Percentiles rank a stretch among this genome's conserved stretches.
Conservation (phyloP, 176 grass and related monocot genomes). For the Musa acuminata region DNA sequence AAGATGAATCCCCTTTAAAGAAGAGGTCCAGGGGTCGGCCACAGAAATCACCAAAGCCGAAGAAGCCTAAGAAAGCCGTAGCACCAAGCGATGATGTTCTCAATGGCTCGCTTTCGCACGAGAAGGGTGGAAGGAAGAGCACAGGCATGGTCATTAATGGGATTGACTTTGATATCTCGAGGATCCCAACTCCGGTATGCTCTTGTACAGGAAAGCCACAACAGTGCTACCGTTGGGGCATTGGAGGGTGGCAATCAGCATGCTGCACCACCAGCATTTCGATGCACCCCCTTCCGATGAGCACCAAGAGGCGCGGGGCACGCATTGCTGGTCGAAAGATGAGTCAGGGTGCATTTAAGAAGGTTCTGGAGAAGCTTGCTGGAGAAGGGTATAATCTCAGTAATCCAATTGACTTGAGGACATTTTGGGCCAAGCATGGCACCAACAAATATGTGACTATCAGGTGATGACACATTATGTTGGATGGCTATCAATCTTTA, state of each 20-base stretch:
- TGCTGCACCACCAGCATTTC: slow-evolving; percentile 17
- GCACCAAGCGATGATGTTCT: slow-evolving; percentile 1
- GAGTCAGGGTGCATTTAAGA: slow-evolving; percentile 1
- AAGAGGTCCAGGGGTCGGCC: slow-evolving; percentile 9
- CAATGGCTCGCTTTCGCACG: background rate
- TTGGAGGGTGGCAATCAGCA: slow-evolving; percentile 6
- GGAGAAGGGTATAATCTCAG: slow-evolving; percentile 7
- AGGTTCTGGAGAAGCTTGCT: slow-evolving; percentile 13
- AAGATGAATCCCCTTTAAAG: slow-evolving; percentile 1
- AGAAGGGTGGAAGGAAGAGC: slow-evolving; percentile 3
- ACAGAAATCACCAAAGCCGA: slow-evolving; percentile 1
- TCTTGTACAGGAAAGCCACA: slow-evolving; percentile 1
- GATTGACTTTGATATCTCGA: slow-evolving; percentile 7
- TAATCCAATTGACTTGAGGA: slow-evolving; percentile 12
- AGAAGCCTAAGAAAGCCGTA: slow-evolving; percentile 19
- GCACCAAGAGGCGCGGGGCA: slow-evolving; percentile 9
- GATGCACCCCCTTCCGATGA: slow-evolving; percentile 6
- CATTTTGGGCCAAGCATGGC: slow-evolving; percentile 15
- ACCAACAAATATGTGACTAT: slow-evolving; percentile 11
- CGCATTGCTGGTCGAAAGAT: slow-evolving; percentile 10
- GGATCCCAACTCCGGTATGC: slow-evolving; percentile 1
- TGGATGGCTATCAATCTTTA: no score
- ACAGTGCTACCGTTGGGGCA: slow-evolving; percentile 15
- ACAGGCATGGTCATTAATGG: slow-evolving; percentile 10
- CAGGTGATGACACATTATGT: background rate